Base-by-base conservation (phyloP, 2,329 filamentous ascomycete species). In the Colletotrichum destructivum region DNA sequence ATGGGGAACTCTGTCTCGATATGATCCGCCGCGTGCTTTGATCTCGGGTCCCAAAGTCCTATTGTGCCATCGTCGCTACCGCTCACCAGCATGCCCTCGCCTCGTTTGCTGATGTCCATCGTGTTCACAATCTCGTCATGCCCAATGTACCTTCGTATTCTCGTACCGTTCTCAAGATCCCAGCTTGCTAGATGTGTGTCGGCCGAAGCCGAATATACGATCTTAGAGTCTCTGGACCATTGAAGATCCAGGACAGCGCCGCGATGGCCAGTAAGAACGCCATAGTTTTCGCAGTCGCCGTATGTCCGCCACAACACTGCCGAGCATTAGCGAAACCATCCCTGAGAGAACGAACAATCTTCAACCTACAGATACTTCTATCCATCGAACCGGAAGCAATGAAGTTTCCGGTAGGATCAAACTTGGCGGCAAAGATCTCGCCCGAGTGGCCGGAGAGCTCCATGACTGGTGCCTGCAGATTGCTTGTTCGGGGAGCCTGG, bases 361-460 rank as follows among this genome's bases (percentile, higher is more conserved):
- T 31, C 31, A 84, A 72, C 69, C n/a, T 40, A 97, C 94, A 87
- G 77, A 99, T 96, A 70, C 91, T 94, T 77, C 95, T 90, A 80
- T 99, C 96, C 94, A 98, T 98, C 15, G 94, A 96, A 11, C 94
- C 96, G 1, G 96, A 98, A 52, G 96, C 96, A 77, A 98, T 96
- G 74, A 94, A 88, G 74, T 95, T 92, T 54, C 95, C 96, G 2
- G 93, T 93, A 3, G 94, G 93, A 79, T 98, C 94, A 79, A 99
- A 99, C 79, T 94, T 92, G 60, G 94, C 93, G 31, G 94, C 88
- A 79, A 98, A 98, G 59, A 99, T 90, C 84, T 99, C 96, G 23
- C 94, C 95, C n/a, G 86, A 85, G 79, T 90, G 89, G 79, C 94
- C 95, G 61, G 92, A 92, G 66, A 99, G 86, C 83, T 98, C 94